Evolutionary conservation across 139 green algal species (phyloP).

Genomic region (Micractinium sp.): DNA sequence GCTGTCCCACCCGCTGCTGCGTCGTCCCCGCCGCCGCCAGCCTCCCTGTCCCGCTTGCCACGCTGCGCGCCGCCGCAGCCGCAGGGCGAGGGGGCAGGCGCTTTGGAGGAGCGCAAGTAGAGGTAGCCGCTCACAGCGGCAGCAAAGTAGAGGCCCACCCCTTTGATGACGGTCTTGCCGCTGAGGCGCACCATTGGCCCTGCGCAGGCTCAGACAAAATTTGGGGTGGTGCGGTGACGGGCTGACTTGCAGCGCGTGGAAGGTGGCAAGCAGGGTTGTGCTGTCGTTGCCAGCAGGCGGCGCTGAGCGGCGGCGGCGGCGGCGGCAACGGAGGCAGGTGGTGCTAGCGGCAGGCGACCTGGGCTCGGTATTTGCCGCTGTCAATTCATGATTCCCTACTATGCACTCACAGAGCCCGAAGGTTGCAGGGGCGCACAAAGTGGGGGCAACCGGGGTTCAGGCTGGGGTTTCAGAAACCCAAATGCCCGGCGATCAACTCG

Average conservation of each 20-base stretch:
- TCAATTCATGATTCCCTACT: no score
- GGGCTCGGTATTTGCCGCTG: no score
- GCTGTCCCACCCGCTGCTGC: not conserved
- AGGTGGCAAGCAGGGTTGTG: not conserved
- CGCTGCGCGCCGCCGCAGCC: constrained; percentile 17
- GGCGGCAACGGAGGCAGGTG: not conserved
- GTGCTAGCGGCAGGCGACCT: no score
- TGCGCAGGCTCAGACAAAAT: not conserved
- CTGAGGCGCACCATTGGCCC: not conserved
- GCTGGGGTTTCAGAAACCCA: no score
- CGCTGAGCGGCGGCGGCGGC: no score
- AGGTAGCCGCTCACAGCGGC: constrained; percentile 23
- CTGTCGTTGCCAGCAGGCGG: not conserved
- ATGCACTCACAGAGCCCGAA: no score
- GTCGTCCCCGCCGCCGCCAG: not conserved
- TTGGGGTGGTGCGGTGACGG: not conserved
- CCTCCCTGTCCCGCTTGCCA: not conserved
- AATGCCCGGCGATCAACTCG: no score
- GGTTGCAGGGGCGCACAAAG: no score
- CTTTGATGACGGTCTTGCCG: not conserved
- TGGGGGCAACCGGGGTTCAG: no score
- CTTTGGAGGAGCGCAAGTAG: constrained; percentile 23
- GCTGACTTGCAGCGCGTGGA: not conserved
- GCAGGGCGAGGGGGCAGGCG: constrained; percentile 16
- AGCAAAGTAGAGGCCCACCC: constrained; percentile 25